Conservation (phyloP, 2,329 filamentous ascomycete species). For the Pezicula radicicola region DNA sequence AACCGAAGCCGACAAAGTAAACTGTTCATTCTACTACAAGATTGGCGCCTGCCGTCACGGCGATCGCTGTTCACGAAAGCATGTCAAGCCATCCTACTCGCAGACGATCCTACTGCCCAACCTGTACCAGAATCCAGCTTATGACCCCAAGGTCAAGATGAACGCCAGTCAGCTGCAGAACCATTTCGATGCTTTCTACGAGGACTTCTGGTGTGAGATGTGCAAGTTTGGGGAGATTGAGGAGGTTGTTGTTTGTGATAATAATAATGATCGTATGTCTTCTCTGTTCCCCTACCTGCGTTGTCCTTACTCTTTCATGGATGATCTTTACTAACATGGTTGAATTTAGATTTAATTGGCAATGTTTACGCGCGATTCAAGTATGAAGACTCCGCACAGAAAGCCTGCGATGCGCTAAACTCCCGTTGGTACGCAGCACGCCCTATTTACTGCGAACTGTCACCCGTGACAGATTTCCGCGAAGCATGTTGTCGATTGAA, state of each 20-base stretch:
- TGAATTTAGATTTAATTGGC: slow-evolving; percentile 77
- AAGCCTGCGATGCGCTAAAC: slow-evolving; percentile 91
- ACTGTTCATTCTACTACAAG: slow-evolving; percentile 99
- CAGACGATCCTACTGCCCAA: slow-evolving; percentile 98
- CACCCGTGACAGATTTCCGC: slow-evolving; percentile 94
- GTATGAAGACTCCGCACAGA: slow-evolving; percentile 95
- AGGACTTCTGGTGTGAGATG: slow-evolving; percentile 99
- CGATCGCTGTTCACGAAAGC: slow-evolving; percentile 96
- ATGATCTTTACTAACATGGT: not conserved
- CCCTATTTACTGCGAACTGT: slow-evolving; percentile 97
- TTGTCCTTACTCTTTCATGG: not conserved
- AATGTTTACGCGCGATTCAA: slow-evolving; percentile 99
- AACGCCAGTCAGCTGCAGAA: slow-evolving; percentile 94
- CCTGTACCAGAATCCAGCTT: slow-evolving; percentile 97
- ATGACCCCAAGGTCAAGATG: slow-evolving; percentile 96
- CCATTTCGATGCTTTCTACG: slow-evolving; percentile 99
- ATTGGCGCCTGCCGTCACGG: slow-evolving; percentile 98
- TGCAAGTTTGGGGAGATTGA: slow-evolving; percentile 98
- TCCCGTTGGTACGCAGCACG: slow-evolving; percentile 94
- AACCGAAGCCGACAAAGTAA: slow-evolving; percentile 99
- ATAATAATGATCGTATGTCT: slow-evolving; percentile 90
- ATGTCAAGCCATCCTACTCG: slow-evolving; percentile 97
- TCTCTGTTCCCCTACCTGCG: not conserved
- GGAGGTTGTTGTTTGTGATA: slow-evolving; percentile 97
- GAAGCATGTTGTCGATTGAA: slow-evolving; percentile 97